Percentiles rank a stretch among this genome's conserved stretches.
Evolutionary conservation across 257 asterid genomes (phyloP).

Genomic region (Ocimum tenuiflorum): DNA sequence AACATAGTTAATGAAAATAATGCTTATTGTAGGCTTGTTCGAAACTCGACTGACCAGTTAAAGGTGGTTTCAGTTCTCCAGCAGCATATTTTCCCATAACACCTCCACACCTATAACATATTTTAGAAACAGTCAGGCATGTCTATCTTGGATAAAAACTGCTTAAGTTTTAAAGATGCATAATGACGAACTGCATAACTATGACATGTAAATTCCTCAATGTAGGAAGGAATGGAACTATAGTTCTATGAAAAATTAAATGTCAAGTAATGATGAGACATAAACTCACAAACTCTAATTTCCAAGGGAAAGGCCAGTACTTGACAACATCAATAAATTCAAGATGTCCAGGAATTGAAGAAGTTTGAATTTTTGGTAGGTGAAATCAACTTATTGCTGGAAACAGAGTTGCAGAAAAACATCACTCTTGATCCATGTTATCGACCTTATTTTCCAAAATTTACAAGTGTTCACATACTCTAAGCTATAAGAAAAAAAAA

Average conservation of each 20-base stretch:
- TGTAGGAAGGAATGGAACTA: neutral
- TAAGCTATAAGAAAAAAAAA: neutral
- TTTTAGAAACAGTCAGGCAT: constrained; percentile 17
- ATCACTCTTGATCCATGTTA: neutral
- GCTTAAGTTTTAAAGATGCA: neutral
- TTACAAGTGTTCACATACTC: neutral
- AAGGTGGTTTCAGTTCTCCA: constrained; percentile 95
- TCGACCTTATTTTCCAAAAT: neutral
- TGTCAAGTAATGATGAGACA: neutral
- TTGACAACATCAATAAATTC: neutral
- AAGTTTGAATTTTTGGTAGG: neutral
- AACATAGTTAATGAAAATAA: constrained; percentile 2
- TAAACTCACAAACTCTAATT: neutral
- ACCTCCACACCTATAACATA: constrained; percentile 85
- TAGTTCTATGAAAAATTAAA: neutral
- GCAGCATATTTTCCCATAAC: constrained; percentile 99
- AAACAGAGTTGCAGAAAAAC: neutral
- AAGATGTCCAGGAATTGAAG: neutral
- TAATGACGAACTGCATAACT: constrained; percentile 4
- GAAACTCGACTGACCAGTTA: constrained; percentile 57
- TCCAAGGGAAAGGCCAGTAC: neutral
- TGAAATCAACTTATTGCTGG: neutral
- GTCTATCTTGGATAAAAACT: neutral
- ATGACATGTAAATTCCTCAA: neutral
- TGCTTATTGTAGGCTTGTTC: neutral